These are phyloP conservation scores for Rhodotorula babjevae DNA, from an alignment of 768 basidiomycete genomes.

Conservation along the genomic window DNA sequence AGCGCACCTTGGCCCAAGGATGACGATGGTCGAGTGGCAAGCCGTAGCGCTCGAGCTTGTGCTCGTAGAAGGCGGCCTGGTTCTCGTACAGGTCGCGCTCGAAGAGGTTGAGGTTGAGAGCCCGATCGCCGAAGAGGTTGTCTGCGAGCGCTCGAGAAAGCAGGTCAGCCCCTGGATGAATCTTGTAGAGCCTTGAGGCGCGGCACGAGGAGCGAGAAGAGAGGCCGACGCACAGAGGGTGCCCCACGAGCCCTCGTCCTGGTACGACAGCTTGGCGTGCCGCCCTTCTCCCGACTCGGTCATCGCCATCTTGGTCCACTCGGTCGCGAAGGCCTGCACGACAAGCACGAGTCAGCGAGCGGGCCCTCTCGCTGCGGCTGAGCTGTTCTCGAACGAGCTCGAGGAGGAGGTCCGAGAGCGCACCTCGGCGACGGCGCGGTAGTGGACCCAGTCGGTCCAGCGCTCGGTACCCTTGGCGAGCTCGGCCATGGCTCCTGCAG, in stretches of 20 bases:
- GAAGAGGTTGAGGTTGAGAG: constrained; percentile 23
- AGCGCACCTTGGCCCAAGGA: constrained; percentile 24
- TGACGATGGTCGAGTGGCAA: constrained; percentile 28
- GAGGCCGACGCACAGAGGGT: constrained; percentile 5
- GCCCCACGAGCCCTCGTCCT: constrained; percentile 26
- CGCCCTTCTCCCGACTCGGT: constrained; percentile 2
- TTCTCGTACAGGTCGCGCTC: constrained; percentile 7
- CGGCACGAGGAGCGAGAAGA: background rate
- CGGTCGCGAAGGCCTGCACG: constrained; percentile 9
- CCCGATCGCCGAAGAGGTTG: constrained; percentile 31
- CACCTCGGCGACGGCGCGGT: constrained; percentile 13
- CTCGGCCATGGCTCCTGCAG: constrained; percentile 22
- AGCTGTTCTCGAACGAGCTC: too few relatives aligned
- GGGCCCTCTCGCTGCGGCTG: too few relatives aligned
- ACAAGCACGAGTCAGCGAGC: too few relatives aligned
- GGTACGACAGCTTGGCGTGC: constrained; percentile 31
- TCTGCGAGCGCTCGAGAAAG: constrained; percentile 1
- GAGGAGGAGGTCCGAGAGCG: background rate
- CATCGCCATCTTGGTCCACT: constrained; percentile 26
- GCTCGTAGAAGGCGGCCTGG: constrained; percentile 19
- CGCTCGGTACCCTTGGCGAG: constrained; percentile 16
- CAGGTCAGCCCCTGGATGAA: background rate
- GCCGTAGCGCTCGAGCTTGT: constrained; percentile 14
- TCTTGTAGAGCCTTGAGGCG: background rate
- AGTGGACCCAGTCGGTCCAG: constrained; percentile 19